Base-by-base conservation (phyloP, 371 early-diverging fungal species). In the Mortierella sp. region DNA sequence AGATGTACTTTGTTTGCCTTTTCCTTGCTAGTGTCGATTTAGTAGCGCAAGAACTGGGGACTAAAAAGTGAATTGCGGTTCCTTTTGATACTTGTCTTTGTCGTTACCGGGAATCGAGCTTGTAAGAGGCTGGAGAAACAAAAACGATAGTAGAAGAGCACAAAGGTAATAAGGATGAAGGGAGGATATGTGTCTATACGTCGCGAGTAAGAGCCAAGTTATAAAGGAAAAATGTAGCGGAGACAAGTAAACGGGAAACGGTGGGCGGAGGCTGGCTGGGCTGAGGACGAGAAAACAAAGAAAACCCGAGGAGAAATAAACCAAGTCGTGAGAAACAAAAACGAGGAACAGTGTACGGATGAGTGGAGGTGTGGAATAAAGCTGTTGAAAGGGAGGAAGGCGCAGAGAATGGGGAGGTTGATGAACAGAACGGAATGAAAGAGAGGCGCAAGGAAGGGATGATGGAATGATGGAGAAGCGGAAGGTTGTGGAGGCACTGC, bases 1-100 rank as follows among this genome's bases (percentile, higher is more conserved):
- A 24, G 27, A 26, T 21, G 37, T 26, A 15, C 56, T 53, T 64
- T 63, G 58, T 43, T 64, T 64, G 60, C 59, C 59, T 70, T 70
- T 50, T 64, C 30, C 31, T 62, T 46, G 30, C 31, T 60, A 49
- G 57, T 43, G 56, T 39, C 34, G 50, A 43, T 53, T n/a, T 23
- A 14, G 37, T 11, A 34, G 37, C 37, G 37, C n/a, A n/a, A n/a
- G n/a, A n/a, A n/a, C n/a, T n/a, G n/a, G n/a, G n/a, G n/a, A n/a
- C n/a, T n/a, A n/a, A n/a, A n/a, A n/a, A n/a, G n/a, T n/a, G n/a
- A n/a, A n/a, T n/a, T n/a, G n/a, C n/a, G n/a, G n/a, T n/a, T n/a
- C n/a, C n/a, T n/a, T n/a, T n/a, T n/a, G n/a, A n/a, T n/a, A n/a
- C n/a, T n/a, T n/a, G n/a, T n/a, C n/a, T n/a, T n/a, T n/a, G n/a